Evolutionary conservation across 345 rosid genomes (phyloP).

Genomic region (Aquilaria sinensis): DNA sequence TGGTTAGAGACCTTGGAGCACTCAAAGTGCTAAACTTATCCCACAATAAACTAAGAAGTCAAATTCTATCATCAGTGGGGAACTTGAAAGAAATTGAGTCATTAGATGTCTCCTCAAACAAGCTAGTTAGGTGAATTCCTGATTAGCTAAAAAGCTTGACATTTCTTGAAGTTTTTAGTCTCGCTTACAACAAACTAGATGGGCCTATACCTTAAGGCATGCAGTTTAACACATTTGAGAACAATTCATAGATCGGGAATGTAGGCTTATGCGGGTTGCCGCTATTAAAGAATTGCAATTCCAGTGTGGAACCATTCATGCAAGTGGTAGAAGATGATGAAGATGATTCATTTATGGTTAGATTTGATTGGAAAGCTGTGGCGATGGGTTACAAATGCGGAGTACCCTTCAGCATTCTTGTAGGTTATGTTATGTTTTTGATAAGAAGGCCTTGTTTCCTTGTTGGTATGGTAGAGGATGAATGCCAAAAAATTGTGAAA

Average conservation of each 20-base stretch:
- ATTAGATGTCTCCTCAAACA: conserved; percentile 19
- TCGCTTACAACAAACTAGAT: not conserved
- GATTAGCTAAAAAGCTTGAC: not conserved
- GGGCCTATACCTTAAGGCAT: conserved; percentile 5
- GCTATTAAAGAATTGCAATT: not conserved
- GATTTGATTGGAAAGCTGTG: not conserved
- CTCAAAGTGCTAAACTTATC: conserved; percentile 11
- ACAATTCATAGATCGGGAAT: conserved; percentile 2
- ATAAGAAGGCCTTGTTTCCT: no score
- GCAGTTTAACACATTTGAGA: not conserved
- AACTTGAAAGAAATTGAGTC: conserved; percentile 6
- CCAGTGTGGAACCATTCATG: no score
- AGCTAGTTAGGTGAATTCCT: conserved; percentile 11
- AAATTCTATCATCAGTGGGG: not conserved
- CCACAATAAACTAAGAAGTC: conserved; percentile 5
- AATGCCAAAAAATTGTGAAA: not conserved
- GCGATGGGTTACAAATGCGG: no score
- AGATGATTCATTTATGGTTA: not conserved
- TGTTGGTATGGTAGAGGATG: no score
- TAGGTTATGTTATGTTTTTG: no score
- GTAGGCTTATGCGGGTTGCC: conserved; percentile 8
- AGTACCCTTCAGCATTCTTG: no score
- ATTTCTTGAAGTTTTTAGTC: not conserved
- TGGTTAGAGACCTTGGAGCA: not conserved
- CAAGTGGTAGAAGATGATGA: no score